Evolutionary conservation across 257 asterid species (phyloP).

Genomic region (Salvia rosmarinus): DNA sequence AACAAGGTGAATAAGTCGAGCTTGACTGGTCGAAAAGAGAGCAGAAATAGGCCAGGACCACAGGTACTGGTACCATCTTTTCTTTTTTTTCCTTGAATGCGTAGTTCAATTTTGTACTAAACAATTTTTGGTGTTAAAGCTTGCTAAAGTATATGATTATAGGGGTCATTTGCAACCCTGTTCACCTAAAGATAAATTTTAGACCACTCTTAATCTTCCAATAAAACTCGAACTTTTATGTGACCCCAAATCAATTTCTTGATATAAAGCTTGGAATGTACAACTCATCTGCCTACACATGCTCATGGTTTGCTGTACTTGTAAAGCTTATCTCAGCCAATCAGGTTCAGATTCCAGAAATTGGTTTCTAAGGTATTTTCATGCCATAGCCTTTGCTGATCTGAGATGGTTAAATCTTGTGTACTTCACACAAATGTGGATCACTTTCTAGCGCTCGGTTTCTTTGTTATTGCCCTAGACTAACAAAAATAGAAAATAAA

Average conservation of each 20-base stretch:
- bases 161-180: constrained; percentile 34
- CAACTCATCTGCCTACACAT: constrained; percentile 30
- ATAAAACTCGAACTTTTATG: constrained; percentile 38
- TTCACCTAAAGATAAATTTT: constrained; percentile 6
- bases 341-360: not conserved
- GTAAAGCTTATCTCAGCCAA: constrained; percentile 1
- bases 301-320: constrained; percentile 33
- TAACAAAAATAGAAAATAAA: not conserved
- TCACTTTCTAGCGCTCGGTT: no score
- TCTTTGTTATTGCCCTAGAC: not conserved
- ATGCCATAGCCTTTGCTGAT: constrained; percentile 16
- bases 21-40: constrained; percentile 46
- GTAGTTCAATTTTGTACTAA: constrained; percentile 47
- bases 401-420: constrained; percentile 13
- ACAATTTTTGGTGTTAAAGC: constrained; percentile 40
- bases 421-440: not conserved
- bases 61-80: constrained; percentile 59
- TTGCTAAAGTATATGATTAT: constrained; percentile 41
- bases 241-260: constrained; percentile 42
- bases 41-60: constrained; percentile 67
- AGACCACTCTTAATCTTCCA: constrained; percentile 31
- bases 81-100: constrained; percentile 39
- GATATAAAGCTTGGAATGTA: constrained; percentile 33
- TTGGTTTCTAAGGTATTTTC: constrained; percentile 2
- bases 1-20: constrained; percentile 40